Base-by-base conservation (phyloP, 441 rosid species). In the Omphalea diandra region DNA sequence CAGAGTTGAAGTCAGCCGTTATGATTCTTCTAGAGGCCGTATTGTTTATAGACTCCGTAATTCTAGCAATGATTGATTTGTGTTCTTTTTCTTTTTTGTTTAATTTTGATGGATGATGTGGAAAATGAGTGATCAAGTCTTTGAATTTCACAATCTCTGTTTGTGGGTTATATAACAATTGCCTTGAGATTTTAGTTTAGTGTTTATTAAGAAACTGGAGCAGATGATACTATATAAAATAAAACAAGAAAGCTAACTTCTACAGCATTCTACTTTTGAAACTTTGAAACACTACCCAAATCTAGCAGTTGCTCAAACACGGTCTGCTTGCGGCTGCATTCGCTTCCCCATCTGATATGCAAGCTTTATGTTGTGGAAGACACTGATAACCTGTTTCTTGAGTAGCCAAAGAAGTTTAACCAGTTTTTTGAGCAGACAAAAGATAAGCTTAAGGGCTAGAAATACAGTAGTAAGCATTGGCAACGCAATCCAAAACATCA, bases 1-100 rank as follows among this genome's bases (percentile, higher is more conserved):
- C 1, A 85, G 73, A 74, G 88, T 90, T 11, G 97, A 93, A 73
- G 82, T 93, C 62, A 89, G 96, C 79, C 84, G 90, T 15, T 93
- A 90, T 74, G 96, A 93, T 83, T n/a, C n/a, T n/a, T n/a, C n/a
- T n/a, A n/a, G n/a, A n/a, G n/a, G n/a, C n/a, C n/a, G n/a, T n/a
- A n/a, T n/a, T n/a, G n/a, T n/a, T n/a, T n/a, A n/a, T n/a, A n/a
- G n/a, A n/a, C n/a, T n/a, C n/a, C n/a, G n/a, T 76, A 73, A 63
- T 33, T 36, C 74, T 12, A 31, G 11, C 24, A 29, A 29, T 56
- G 36, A 53, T 27, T 43, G 14, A 56, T 18, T 26, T 35, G 44
- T 20, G 2, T 5, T 4, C 0, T 27, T 9, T n/a, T 29, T 7
- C 26, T n/a, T n/a, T n/a, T n/a, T n/a, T n/a, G n/a, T 15, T 56